phyloP scores from a whole-genome alignment of 345 rosid species.

The Brassica rapa region DNA sequence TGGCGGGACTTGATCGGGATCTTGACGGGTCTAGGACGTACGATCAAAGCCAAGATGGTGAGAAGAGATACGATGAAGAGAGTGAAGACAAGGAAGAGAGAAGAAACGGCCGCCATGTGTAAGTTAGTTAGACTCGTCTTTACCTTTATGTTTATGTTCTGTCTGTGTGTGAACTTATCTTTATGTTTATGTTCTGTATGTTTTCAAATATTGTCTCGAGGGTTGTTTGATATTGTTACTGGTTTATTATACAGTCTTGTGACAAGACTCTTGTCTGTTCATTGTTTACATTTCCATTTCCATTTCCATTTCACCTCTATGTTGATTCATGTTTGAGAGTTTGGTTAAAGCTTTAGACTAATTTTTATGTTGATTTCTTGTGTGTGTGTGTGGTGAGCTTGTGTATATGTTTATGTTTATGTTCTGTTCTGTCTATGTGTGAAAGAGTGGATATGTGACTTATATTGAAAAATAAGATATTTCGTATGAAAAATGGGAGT shows the following conservation, averaged over 20 bases:
- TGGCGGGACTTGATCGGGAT: slow-evolving; percentile 65
- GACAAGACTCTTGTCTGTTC: neutral
- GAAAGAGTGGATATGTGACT: neutral
- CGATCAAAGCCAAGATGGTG: slow-evolving; percentile 45
- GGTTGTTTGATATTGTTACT: neutral
- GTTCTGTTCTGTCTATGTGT: neutral
- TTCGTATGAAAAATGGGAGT: neutral
- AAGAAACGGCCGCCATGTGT: slow-evolving; percentile 11
- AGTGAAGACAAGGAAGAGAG: neutral
- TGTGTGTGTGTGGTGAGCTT: neutral
- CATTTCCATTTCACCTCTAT: neutral
- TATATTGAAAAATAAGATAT: neutral
- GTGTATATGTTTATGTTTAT: no score
- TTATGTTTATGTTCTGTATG: neutral
- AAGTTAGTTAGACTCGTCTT: neutral
- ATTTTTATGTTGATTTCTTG: neutral
- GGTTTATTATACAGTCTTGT: neutral
- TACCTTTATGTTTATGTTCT: neutral
- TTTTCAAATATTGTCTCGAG: neutral
- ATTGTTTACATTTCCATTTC: neutral
- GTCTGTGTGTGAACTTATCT: neutral
- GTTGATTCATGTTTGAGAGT: neutral
- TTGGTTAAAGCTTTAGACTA: neutral
- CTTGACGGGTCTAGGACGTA: slow-evolving; percentile 51
- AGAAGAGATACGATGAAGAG: slow-evolving; percentile 40